Evolutionary conservation across 805 yeast species (phyloP).

Genomic region (Candida xyloterini): DNA sequence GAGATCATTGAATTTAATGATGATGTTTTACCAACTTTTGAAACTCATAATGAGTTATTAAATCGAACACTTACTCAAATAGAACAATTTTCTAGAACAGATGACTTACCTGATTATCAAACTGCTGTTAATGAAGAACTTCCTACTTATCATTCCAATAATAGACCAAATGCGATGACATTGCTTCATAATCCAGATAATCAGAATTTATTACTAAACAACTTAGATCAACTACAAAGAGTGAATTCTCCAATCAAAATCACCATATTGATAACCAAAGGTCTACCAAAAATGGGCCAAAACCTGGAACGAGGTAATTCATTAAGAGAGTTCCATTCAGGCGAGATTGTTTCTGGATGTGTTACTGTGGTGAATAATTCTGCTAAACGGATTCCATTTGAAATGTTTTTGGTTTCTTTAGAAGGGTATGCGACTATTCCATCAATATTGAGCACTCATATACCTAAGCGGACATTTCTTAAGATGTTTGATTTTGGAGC

Average conservation of each 20-base stretch:
- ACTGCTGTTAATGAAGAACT: slow-evolving; percentile 15
- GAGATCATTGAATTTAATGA: slow-evolving; percentile 40
- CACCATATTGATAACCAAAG: slow-evolving; percentile 38
- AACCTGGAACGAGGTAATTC: slow-evolving; percentile 28
- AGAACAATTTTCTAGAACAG: slow-evolving; percentile 6
- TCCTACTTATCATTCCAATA: slow-evolving; percentile 1
- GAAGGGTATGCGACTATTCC: slow-evolving; percentile 42
- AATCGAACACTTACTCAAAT: slow-evolving; percentile 23
- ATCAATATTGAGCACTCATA: slow-evolving; percentile 4
- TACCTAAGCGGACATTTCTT: slow-evolving; percentile 35
- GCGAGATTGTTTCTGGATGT: slow-evolving; percentile 61
- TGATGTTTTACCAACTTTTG: slow-evolving; percentile 66
- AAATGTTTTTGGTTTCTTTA: slow-evolving; percentile 54
- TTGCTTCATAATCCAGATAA: slow-evolving; percentile 8
- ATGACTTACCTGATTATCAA: slow-evolving; percentile 15
- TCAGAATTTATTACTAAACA: slow-evolving; percentile 24
- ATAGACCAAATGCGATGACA: background rate
- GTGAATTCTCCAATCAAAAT: slow-evolving; percentile 22
- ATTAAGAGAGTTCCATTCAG: slow-evolving; percentile 57
- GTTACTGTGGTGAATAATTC: slow-evolving; percentile 40
- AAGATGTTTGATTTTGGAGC: slow-evolving; percentile 49
- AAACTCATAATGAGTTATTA: slow-evolving; percentile 49
- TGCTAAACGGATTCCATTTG: slow-evolving; percentile 44
- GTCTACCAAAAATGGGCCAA: slow-evolving; percentile 33
- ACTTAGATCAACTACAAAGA: slow-evolving; percentile 20